Conservation (phyloP, 2,329 filamentous ascomycete genomes). For the Sporothrix phasma region DNA sequence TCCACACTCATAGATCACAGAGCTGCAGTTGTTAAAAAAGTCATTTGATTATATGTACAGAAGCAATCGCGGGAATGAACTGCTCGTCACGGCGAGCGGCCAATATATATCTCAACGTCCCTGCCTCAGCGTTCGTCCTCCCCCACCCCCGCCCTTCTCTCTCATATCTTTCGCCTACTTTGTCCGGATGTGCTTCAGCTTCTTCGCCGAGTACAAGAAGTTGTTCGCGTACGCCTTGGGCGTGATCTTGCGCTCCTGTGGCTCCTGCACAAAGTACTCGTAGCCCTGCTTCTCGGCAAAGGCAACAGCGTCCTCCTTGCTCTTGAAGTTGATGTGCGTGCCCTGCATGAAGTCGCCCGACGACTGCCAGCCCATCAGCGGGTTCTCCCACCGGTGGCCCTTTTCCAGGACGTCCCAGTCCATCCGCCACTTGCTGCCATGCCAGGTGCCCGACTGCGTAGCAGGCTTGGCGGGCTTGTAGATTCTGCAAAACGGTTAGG, state of each 20-base stretch:
- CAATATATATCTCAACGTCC: background rate
- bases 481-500: conserved; percentile 54
- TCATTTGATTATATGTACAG: conserved; percentile 9
- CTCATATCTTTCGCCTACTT: conserved; percentile 50
- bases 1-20: no score
- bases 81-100: background rate
- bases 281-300: conserved; percentile 99
- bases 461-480: conserved; percentile 88
- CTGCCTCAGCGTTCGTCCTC: background rate
- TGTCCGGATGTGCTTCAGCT: conserved; percentile 77
- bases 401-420: conserved; percentile 93
- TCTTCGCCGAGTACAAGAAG: conserved; percentile 75
- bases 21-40: background rate
- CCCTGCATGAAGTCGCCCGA: conserved; percentile 93
- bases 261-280: conserved; percentile 97
- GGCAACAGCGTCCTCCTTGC: conserved; percentile 85
- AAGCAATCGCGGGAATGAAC: background rate
- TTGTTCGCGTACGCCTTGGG: conserved; percentile 97
- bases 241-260: conserved; percentile 72
- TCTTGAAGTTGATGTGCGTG: conserved; percentile 79
- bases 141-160: conserved; percentile 2
- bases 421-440: conserved; percentile 83
- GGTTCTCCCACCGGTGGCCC: conserved; percentile 97
- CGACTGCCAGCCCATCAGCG: conserved; percentile 96
- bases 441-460: conserved; percentile 87